These are phyloP conservation scores for Didymella keratinophila DNA, from an alignment of 2,329 filamentous ascomycete genomes.

Conservation along the genomic window DNA sequence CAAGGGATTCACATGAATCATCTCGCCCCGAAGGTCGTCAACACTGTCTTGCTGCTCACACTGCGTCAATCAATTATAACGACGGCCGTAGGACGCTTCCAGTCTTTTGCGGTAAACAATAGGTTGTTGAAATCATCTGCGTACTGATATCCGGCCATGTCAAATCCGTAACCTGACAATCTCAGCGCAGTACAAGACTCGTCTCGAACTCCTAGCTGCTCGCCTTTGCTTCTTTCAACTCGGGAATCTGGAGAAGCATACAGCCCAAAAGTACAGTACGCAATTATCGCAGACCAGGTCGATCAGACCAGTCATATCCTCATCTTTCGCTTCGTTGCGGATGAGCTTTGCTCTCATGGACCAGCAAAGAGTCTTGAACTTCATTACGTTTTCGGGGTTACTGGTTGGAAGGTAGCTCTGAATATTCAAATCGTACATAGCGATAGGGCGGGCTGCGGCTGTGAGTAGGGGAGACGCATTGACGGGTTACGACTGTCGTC, in stretches of 20 bases:
- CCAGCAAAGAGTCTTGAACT: background rate
- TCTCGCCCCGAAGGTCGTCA: too few relatives aligned
- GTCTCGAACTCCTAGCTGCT: background rate
- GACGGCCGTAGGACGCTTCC: background rate
- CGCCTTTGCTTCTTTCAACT: background rate
- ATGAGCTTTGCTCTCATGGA: background rate
- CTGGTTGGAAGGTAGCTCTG: background rate
- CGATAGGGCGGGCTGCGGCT: too few relatives aligned
- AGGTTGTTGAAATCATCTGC: background rate
- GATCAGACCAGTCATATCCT: background rate
- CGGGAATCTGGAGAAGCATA: background rate
- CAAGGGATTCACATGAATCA: too few relatives aligned
- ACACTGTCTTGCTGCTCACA: too few relatives aligned
- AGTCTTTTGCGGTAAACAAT: background rate
- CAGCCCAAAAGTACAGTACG: background rate
- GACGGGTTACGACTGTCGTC: too few relatives aligned
- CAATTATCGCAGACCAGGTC: background rate
- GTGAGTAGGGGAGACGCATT: too few relatives aligned
- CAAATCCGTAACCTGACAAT: background rate
- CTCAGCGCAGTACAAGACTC: background rate
- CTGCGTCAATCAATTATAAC: background rate
- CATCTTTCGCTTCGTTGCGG: background rate
- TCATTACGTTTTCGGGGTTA: background rate
- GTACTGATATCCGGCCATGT: background rate
- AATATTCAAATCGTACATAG: background rate